Base-by-base conservation (phyloP, 768 basidiomycete genomes). In the Gautieria morchelliformis region DNA sequence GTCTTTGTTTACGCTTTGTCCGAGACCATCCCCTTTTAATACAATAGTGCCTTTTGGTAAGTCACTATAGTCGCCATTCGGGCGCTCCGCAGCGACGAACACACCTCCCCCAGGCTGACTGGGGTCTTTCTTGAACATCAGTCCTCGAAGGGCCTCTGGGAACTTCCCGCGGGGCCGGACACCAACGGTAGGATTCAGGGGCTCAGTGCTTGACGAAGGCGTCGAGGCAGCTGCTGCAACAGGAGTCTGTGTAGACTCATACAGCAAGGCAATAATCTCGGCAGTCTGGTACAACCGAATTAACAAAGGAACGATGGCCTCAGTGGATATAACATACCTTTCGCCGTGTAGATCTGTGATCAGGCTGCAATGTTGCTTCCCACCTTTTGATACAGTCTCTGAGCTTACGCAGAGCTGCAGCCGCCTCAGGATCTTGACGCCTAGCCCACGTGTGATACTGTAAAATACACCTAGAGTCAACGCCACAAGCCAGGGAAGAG, bases 381-480 rank as follows among this genome's bases (percentile, higher is more conserved):
- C 93, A 97, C 59, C 86, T 76, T 58, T 84, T 77, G 14, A 93
- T 85, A 56, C 86, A 89, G 67, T 95, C 92, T 22, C 87, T 83
- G 53, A 96, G 72, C 68, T 86, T 84, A 63, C 80, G 82, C 54
- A 97, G 75, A 63, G 87, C 87, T 17, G 75, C 75, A 56, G 84
- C 81, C 5, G 93, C 90, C 6, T 82, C 80, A 4, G 75, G 71
- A 64, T 95, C 92, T 64, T 85, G 81, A 46, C 92, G 75, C 49
- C 93, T 77, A 3, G 89, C 91, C 82, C 87, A 96, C 0, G 93
- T 94, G 65, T 97, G 94, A 64, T 96, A 96, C 91, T 94, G 63
- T 40, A 51, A 37, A 3, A 27, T 27, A 27, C n/a, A n/a, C n/a
- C n/a, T n/a, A 27, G 5, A 5, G 2, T 27, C 27, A 27, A 27